Base-by-base conservation (phyloP, 306 rosid species). In the Gleditsia sinensis region DNA sequence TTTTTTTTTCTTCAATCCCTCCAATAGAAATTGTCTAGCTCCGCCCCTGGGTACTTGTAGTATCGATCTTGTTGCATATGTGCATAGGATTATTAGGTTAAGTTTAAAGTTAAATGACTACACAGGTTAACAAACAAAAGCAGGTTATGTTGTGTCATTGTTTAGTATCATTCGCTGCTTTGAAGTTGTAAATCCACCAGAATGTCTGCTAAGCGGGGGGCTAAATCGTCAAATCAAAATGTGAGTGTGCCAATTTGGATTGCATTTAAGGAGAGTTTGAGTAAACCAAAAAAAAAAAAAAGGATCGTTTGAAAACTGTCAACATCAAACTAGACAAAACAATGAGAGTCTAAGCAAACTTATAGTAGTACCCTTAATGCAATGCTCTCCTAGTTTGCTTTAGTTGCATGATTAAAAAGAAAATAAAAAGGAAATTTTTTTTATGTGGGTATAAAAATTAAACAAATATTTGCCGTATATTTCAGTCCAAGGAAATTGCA, bases 241-340 rank as follows among this genome's bases (percentile, higher is more conserved):
- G 67, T 56, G 40, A 28, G 77, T 48, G 28, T 51, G 68, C 67
- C 71, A 11, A 72, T 36, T 67, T 77, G 84, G 71, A 75, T 71
- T 72, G 76, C 77, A 72, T 67, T 45, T 25, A 1, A 65, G 21
- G n/a, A n/a, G n/a, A n/a, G n/a, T n/a, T n/a, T n/a, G n/a, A n/a
- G n/a, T n/a, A n/a, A n/a, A n/a, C n/a, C n/a, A n/a, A n/a, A n/a
- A n/a, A n/a, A n/a, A n/a, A n/a, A n/a, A n/a, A n/a, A n/a, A n/a
- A n/a, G 74, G 69, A 51, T 62, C 45, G 46, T 63, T 69, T 54
- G 56, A 74, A 79, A 80, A 75, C 72, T 51, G 77, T 76, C 69
- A 61, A n/a, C 8, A 49, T 80, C 77, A 78, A 45, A 61, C 53
- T n/a, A 58, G 45, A 42, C 75, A 39, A 74, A 50, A 77, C 74